phyloP scores from a whole-genome alignment of 2,329 filamentous ascomycete genomes.

The Hymenoscyphus fraxineus region DNA sequence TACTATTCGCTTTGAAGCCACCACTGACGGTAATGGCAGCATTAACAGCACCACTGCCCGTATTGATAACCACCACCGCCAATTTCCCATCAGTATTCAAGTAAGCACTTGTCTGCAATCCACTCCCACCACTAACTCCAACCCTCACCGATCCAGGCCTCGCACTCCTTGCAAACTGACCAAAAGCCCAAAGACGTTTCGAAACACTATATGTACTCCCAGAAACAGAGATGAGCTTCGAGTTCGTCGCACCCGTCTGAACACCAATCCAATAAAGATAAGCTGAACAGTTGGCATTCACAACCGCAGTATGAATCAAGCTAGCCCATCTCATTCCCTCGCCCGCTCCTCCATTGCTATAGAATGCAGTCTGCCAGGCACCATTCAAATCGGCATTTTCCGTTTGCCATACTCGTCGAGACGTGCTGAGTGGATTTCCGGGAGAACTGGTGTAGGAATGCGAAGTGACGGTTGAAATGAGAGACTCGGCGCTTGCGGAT shows the following conservation, averaged over 20 bases:
- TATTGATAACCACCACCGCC: constrained; percentile 9
- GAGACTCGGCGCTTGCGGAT: constrained; percentile 36
- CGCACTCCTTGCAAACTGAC: constrained; percentile 19
- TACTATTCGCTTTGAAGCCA: not conserved
- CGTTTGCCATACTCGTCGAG: constrained; percentile 47
- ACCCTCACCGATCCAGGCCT: constrained; percentile 22
- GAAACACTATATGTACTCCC: constrained; percentile 11
- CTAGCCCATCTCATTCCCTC: constrained; percentile 56
- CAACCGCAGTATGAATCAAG: constrained; percentile 48
- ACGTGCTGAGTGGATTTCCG: constrained; percentile 40
- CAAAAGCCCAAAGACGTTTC: constrained; percentile 25
- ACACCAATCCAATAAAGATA: constrained; percentile 54
- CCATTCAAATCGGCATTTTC: constrained; percentile 47
- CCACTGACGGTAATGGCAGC: not conserved
- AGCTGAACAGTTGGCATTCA: constrained; percentile 46
- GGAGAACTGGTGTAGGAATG: constrained; percentile 42
- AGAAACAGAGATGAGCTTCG: constrained; percentile 26
- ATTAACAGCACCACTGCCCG: not conserved
- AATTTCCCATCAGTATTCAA: constrained; percentile 11
- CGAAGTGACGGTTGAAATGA: constrained; percentile 39
- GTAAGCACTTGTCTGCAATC: constrained; percentile 11
- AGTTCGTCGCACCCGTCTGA: constrained; percentile 33
- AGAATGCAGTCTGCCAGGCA: constrained; percentile 45
- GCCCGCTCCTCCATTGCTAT: constrained; percentile 42
- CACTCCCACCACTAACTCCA: not conserved